Evolutionary conservation across 2,329 filamentous ascomycete species (phyloP), one percentile per base, ranked within the genome.

Genomic region (Fusarium robinianum): DNA sequence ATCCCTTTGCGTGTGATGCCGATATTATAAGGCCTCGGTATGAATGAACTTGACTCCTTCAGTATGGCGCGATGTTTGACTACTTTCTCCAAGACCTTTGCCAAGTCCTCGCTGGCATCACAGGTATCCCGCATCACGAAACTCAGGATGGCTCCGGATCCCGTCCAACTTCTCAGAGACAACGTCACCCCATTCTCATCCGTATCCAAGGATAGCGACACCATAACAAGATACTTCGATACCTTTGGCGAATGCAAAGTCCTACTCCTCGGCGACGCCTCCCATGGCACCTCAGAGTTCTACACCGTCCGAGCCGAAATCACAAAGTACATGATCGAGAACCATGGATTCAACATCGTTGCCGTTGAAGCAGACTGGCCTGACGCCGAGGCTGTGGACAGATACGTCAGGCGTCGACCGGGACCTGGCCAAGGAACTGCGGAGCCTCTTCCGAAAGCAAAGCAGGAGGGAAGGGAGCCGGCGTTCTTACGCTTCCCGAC

Each of bases 321-420:
- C 8, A 55, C 41, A 8, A 55, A 55, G 31, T 40, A 44, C 19
- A 55, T 51, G 38, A 41, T 54, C 9, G 22, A 51, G n/a, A 42
- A 51, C 11, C 38, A 51, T 9, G 41, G 34, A 15, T 54, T 54
- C 31, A 44, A 55, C 3, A 54, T 55, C 9, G 37, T 48, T 24
- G 41, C 51, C 15, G 38, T 43, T 14, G 51, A 54, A 23, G 37
- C 46, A 6, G 51, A 55, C 18, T 54, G 51, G 51, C 41, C 46
- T 18, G 51, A 41, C 21, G 38, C 51, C 3, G 51, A 51, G 5
- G 26, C 35, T 18, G 37, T 54, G 15, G 50, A 54, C 22, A 24
- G 46, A 25, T 53, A 54, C 32, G 41, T 30, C 19, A 54, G 50
- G 23, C 26, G 41, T 1, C 29, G 46, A 0, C 37, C 50, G 12